Percentiles rank a stretch among this genome's conserved stretches.
Evolutionary conservation across 495 filamentous ascomycete species (phyloP).

Genomic region (Penicillium roqueforti): DNA sequence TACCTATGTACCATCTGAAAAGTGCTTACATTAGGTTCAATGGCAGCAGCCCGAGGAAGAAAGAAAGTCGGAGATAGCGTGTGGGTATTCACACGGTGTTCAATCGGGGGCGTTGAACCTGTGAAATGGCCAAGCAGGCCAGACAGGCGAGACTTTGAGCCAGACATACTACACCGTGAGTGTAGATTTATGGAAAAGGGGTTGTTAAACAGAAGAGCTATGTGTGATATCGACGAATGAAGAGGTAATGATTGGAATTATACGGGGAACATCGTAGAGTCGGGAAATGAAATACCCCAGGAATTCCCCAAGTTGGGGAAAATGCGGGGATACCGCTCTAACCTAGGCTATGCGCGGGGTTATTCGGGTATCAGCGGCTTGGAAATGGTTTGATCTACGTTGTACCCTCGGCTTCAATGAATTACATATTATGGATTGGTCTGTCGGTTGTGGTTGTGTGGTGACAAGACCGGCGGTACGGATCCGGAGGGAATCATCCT

Average conservation of each 20-base stretch:
- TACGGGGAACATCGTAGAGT: background rate
- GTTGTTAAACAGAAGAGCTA: background rate
- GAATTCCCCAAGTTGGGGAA: slow-evolving; percentile 11
- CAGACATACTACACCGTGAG: slow-evolving; percentile 45
- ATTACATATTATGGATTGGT: background rate
- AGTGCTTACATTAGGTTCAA: slow-evolving; percentile 73
- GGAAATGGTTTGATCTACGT: background rate
- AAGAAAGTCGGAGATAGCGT: slow-evolving; percentile 86
- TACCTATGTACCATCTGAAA: background rate
- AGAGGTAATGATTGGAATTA: background rate
- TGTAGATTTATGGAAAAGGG: background rate
- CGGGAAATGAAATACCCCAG: background rate
- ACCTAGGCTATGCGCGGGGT: slow-evolving; percentile 21
- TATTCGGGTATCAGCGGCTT: background rate
- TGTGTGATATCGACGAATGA: background rate
- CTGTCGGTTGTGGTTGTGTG: background rate
- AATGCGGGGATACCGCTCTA: slow-evolving; percentile 26
- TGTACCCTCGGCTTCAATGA: background rate
- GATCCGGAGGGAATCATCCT: background rate
- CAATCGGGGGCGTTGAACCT: slow-evolving; percentile 29
- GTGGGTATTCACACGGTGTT: slow-evolving; percentile 64
- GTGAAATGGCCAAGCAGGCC: slow-evolving; percentile 61
- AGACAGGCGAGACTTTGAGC: slow-evolving; percentile 52
- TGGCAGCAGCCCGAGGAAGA: slow-evolving; percentile 77
- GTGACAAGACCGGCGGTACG: background rate